Evolutionary conservation across 148 eudicot species (phyloP), one percentile per base, ranked within the genome.

Genomic region (Rhododendron vialii): DNA sequence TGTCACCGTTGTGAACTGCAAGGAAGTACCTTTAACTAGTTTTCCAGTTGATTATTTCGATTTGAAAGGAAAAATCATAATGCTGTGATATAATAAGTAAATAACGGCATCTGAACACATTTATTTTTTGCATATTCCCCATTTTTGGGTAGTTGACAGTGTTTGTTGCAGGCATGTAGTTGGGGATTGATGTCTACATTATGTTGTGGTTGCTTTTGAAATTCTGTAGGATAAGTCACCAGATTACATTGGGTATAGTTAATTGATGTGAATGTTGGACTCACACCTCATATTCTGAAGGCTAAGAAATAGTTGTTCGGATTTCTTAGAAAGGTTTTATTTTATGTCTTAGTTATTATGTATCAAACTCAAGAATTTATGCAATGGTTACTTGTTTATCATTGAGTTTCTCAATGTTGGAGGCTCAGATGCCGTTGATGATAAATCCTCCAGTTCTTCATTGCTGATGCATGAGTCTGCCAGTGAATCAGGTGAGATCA

Each of bases 371-470:
- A 71, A 26, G 76, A 30, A 33, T 71, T 13, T 71, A 71, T 78
- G 18, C 57, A 24, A 47, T 26, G 24, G 33, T 47, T 36, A 35
- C 63, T 57, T 38, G 24, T 45, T 35, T 36, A 3, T 79, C 12
- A 33, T 55, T 17, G 35, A 24, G 41, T 5, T 61, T 85, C 33
- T 35, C 57, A 51, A 53, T 85, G 24, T 82, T 89, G 89, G 92
- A 93, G 94, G 74, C 88, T 75, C 90, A 50, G 41, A 84, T 43
- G 79, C 53, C 14, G 84, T 55, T 82, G 94, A 93, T 81, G 87
- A 89, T 53, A 77, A 55, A 82, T 41, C 86, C 85, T 50, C 89
- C 7, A 47, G 30, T 36, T 63, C 84, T 80, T 48, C 51, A 57
- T 80, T 87, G 69, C 88, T 87, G 28, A 80, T 86, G 86, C 36